Evolutionary conservation across 306 rosid genomes (phyloP), one percentile per base, ranked within the genome.

Genomic region (Spatholobus suberectus): DNA sequence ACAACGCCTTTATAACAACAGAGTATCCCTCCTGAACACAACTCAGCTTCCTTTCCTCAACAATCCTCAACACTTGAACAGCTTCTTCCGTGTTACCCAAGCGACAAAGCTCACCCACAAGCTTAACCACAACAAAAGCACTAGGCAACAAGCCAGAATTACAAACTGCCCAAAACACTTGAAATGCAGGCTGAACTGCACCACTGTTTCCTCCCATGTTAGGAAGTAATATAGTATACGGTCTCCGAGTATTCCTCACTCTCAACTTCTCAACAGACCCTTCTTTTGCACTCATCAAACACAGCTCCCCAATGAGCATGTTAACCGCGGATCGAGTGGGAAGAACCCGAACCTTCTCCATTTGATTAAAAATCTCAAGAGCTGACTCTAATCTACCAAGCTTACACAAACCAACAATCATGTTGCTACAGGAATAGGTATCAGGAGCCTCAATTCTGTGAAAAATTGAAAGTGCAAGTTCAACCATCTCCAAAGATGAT

Each of bases 281-380:
- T 75, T 86, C 92, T 86, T 86, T 92, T 5, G 83, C 87, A 86
- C 94, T 89, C 78, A 90, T 68, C 11, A 69, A 89, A 76, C 94
- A 90, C 54, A 92, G 82, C 61, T 89, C 88, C 55, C 90, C 97
- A 54, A 92, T 83, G 70, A 92, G 93, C 49, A 83, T 38, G 73
- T 90, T 92, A 74, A 82, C 79, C 0, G 93, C 93, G 18, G 97
- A 86, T 14, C 94, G 89, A 52, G 97, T 90, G 8, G 97, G 94
- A 80, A 82, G 66, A 84, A 89, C 86, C 37, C 91, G 86, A 18
- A 87, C 58, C 84, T 65, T 83, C 10, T 55, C 43, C 94, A 92
- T 92, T 76, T 88, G 88, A 32, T 49, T 70, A 27, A 90, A 92
- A 71, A 90, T 84, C n/a, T 90, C 88, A 71, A 92, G 75, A 44